Base-by-base conservation (phyloP, 257 asterid genomes). In the Nicotiana undulata region DNA sequence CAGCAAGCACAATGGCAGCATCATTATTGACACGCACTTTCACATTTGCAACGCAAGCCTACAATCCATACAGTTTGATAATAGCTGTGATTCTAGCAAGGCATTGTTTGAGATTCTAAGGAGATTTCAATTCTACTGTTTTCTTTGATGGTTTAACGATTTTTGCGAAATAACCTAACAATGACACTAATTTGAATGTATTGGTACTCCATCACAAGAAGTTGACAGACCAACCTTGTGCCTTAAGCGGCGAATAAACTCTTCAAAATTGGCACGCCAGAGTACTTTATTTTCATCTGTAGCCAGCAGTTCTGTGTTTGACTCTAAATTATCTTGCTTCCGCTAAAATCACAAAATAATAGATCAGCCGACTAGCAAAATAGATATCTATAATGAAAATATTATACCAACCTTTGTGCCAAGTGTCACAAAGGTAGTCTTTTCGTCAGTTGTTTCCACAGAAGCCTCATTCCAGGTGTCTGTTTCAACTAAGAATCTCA, bases 241-340 rank as follows among this genome's bases (percentile, higher is more conserved):
- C 84, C 94, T 87, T 81, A 91, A 81, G 70, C 90, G 90, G 52
- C 86, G 89, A 68, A 91, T 68, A 88, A 94, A 84, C 88, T 96
- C 99, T 82, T 94, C 97, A 81, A 85, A 87, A 81, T 96, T 96
- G 68, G 90, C 98, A 80, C 98, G 97, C 99, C 98, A 96, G 83
- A 96, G 91, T 65, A 90, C 90, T 86, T 89, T 92, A 85, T 84
- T 86, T 79, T 75, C 83, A 74, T 82, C 79, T 46, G 83, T 63
- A 76, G 70, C 93, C 80, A 68, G 58, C 63, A 76, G 72, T 78
- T 85, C 91, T 82, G 87, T 91, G 81, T 89, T 90, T 12, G 83
- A 84, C 79, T 80, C 86, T 60, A 86, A 37, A 83, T 44, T 72
- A 82, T 88, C 92, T 76, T 46, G 86, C 86, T 93, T 95, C 83